phyloP scores from a whole-genome alignment of 495 filamentous ascomycete genomes.

The Diplogelasinospora grovesii region DNA sequence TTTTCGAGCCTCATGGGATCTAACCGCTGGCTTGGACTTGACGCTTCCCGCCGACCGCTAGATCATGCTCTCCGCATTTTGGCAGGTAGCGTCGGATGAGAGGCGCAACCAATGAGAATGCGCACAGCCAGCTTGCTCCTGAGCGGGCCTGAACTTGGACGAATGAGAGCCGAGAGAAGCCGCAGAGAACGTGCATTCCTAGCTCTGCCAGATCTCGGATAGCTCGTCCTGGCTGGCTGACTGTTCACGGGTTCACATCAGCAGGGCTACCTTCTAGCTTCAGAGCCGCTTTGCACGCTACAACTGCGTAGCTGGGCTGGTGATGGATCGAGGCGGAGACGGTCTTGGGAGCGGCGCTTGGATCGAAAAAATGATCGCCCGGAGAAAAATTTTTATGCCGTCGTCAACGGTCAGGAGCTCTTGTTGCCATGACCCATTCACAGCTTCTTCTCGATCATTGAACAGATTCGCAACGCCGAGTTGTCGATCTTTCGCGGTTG shows the following conservation, averaged over 20 bases:
- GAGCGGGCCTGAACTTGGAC: background rate
- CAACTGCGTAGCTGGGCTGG: too few relatives aligned
- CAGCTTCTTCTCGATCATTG: background rate
- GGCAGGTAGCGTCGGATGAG: too few relatives aligned
- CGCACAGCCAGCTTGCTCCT: background rate
- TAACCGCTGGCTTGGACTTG: background rate
- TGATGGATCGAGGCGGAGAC: too few relatives aligned
- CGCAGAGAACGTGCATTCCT: background rate
- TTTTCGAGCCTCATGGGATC: background rate
- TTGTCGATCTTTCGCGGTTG: slow-evolving; percentile 1
- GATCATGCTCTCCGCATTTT: background rate
- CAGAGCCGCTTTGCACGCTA: too few relatives aligned
- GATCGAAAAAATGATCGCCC: too few relatives aligned
- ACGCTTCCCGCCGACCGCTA: background rate
- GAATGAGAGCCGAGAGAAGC: background rate
- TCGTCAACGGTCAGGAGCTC: too few relatives aligned
- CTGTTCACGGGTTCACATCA: slow-evolving; percentile 2
- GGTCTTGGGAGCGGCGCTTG: too few relatives aligned
- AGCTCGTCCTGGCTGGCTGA: background rate
- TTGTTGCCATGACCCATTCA: too few relatives aligned
- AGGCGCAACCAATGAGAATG: too few relatives aligned
- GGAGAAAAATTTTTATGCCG: too few relatives aligned
- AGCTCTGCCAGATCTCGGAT: background rate
- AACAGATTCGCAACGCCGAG: background rate
- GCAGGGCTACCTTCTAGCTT: too few relatives aligned